A percentile compares a stretch with the other conserved stretches of the same genome.
Evolutionary conservation across 2,329 filamentous ascomycete species (phyloP).

Genomic region (Pyrenophora tritici-repentis): DNA sequence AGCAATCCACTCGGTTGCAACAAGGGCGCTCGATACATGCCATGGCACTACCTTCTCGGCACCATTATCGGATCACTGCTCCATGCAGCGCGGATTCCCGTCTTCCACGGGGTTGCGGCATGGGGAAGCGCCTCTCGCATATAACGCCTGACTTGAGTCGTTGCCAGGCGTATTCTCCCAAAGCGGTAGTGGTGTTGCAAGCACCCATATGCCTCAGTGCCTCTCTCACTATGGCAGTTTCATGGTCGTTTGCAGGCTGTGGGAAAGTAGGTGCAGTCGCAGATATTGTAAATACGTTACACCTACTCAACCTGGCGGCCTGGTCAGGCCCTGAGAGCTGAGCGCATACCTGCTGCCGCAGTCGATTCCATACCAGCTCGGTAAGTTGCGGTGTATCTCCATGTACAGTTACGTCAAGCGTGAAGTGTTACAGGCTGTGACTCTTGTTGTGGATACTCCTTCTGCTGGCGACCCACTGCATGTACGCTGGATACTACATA

Average conservation of each 20-base stretch:
- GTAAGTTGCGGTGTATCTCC: conserved; percentile 8
- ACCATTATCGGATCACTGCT: conserved; percentile 8
- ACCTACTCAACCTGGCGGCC: background rate
- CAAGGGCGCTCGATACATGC: background rate
- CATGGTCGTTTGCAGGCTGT: too few relatives aligned
- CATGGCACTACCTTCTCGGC: background rate
- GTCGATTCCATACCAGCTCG: background rate
- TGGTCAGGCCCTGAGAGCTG: background rate
- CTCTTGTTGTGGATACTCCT: conserved; percentile 32
- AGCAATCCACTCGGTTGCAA: background rate
- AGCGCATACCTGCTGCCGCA: conserved; percentile 4
- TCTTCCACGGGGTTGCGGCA: conserved; percentile 12
- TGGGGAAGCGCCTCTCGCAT: conserved; percentile 1
- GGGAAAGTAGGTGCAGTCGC: background rate
- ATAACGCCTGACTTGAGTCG: conserved; percentile 1
- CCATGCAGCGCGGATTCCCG: conserved; percentile 3
- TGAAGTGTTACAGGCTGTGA: conserved; percentile 18
- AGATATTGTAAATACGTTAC: background rate
- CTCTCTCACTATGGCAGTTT: too few relatives aligned
- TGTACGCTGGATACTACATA: conserved; percentile 17
- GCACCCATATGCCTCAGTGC: conserved; percentile 1
- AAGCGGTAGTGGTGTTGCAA: background rate
- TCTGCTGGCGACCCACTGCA: conserved; percentile 22
- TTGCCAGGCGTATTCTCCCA: background rate
- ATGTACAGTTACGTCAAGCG: conserved; percentile 41